phyloP scores from a whole-genome alignment of 2,329 filamentous ascomycete species.

The Alternaria burnsii region DNA sequence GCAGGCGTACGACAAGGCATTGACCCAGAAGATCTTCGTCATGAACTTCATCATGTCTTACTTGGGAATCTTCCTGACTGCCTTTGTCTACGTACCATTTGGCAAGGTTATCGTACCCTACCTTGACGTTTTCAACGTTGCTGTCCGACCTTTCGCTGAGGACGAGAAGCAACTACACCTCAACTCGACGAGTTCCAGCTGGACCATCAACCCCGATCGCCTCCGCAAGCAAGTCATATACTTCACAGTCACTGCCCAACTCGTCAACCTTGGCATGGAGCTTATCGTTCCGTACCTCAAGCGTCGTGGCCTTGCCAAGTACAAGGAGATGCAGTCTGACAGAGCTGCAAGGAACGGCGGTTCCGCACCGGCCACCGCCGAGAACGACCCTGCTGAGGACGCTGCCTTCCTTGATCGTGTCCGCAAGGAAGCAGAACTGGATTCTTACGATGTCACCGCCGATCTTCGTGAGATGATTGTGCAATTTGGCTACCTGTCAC shows the following conservation, averaged over 20 bases:
- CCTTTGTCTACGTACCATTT: constrained; percentile 94
- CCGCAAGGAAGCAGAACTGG: constrained; percentile 81
- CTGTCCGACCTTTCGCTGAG: constrained; percentile 77
- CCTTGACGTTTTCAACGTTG: constrained; percentile 80
- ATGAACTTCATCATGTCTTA: constrained; percentile 98
- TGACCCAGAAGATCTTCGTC: constrained; percentile 93
- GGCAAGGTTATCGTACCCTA: constrained; percentile 84
- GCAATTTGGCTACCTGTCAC: constrained; percentile 81
- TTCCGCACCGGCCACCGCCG: constrained; percentile 57
- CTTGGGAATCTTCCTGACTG: constrained; percentile 82
- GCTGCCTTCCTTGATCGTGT: constrained; percentile 81
- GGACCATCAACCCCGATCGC: constrained; percentile 82
- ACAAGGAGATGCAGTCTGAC: constrained; percentile 74
- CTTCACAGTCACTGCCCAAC: constrained; percentile 91
- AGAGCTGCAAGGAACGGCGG: constrained; percentile 65
- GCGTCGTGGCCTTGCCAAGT: constrained; percentile 78
- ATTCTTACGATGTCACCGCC: constrained; percentile 84
- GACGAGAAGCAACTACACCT: constrained; percentile 73
- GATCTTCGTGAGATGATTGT: constrained; percentile 78
- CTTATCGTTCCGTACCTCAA: constrained; percentile 86
- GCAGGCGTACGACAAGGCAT: constrained; percentile 81
- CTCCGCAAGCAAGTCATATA: constrained; percentile 94
- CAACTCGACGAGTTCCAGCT: constrained; percentile 62
- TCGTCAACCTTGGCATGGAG: constrained; percentile 87
- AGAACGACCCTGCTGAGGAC: constrained; percentile 78